phyloP scores from a whole-genome alignment of 2,329 filamentous ascomycete genomes.

The Fusarium sp. region DNA sequence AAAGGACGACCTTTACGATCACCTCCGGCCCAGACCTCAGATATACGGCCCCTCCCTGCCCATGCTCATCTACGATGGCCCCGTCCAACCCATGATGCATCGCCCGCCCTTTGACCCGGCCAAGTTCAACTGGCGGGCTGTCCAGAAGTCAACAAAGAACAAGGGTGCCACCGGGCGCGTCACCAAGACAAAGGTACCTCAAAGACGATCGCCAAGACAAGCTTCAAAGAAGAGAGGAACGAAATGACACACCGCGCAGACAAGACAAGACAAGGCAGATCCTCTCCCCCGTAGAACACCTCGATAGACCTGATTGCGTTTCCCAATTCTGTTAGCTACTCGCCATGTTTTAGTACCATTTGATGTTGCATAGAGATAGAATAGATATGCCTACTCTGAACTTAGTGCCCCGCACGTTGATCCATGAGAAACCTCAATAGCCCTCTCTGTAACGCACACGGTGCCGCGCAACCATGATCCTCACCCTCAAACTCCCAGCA shows the following conservation, averaged over 20 bases:
- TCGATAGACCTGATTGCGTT: background rate
- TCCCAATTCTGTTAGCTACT: background rate
- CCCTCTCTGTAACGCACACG: constrained; percentile 33
- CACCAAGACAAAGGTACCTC: background rate
- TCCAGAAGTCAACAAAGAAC: background rate
- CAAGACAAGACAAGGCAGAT: background rate
- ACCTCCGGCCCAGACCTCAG: background rate
- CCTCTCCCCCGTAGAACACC: background rate
- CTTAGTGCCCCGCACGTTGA: background rate
- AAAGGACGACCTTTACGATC: rapidly evolving
- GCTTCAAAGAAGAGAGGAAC: background rate
- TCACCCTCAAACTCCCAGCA: constrained; percentile 42
- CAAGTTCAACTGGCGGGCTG: constrained; percentile 6
- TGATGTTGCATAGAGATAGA: background rate
- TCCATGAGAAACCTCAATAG: constrained; percentile 32
- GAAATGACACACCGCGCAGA: background rate
- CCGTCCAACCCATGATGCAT: background rate
- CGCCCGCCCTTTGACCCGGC: constrained; percentile 8
- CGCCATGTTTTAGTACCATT: background rate
- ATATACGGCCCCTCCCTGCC: background rate
- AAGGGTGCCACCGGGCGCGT: background rate
- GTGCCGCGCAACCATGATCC: constrained; percentile 40
- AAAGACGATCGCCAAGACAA: background rate
- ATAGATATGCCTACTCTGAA: background rate
- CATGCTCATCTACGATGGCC: background rate